These are phyloP conservation scores for Coemansia asiatica DNA, from an alignment of 192 early-diverging fungal species.

Conservation along the genomic window DNA sequence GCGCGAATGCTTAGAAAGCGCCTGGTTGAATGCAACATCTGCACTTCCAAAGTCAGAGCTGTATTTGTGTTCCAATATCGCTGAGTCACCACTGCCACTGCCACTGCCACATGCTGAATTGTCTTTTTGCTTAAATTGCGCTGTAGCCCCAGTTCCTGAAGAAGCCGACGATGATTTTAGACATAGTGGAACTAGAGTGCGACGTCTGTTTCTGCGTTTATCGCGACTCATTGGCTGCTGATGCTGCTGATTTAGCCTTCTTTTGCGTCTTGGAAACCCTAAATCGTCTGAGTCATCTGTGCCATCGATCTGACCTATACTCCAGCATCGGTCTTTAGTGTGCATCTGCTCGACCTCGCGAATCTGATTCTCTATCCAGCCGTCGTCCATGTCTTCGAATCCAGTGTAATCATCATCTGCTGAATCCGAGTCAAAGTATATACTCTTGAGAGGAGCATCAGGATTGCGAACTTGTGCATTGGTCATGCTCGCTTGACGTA, in stretches of 20 bases:
- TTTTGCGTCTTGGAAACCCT: not conserved
- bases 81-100: no score
- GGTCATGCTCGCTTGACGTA: not conserved
- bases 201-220: not conserved
- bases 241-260: not conserved
- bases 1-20: not conserved
- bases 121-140: not conserved
- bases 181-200: not conserved
- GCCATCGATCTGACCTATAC: not conserved
- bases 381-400: constrained; percentile 3
- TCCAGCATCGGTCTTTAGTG: not conserved
- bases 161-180: not conserved
- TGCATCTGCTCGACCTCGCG: not conserved
- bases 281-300: not conserved
- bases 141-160: not conserved
- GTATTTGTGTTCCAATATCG: not conserved
- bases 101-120: not conserved
- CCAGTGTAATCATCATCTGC: not conserved
- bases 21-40: not conserved
- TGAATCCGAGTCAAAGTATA: not conserved
- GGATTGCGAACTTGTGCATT: not conserved
- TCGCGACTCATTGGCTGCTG: not conserved
- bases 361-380: constrained; percentile 1
- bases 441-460: not conserved
- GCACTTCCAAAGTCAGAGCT: not conserved